Conservation (phyloP, 495 filamentous ascomycete genomes). For the Penicillium antarcticum region DNA sequence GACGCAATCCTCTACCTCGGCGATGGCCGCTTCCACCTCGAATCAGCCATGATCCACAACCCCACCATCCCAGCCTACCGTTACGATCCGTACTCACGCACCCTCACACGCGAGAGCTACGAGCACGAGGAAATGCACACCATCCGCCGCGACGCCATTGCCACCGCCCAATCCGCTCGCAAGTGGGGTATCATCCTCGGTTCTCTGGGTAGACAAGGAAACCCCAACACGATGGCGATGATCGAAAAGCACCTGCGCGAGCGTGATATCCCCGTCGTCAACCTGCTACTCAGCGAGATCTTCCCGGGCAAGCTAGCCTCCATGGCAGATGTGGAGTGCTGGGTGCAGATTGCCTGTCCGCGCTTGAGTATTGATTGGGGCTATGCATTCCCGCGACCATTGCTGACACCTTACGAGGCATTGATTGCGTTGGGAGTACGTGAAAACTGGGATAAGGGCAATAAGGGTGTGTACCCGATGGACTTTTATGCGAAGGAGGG, state of each 20-base stretch:
- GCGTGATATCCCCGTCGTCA: slow-evolving; percentile 71
- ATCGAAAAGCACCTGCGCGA: slow-evolving; percentile 72
- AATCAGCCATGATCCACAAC: slow-evolving; percentile 98
- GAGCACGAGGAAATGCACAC: slow-evolving; percentile 85
- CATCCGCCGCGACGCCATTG: slow-evolving; percentile 73
- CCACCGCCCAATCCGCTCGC: slow-evolving; percentile 64
- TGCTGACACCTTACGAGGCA: slow-evolving; percentile 94
- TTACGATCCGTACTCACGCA: slow-evolving; percentile 94
- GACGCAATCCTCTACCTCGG: slow-evolving; percentile 91
- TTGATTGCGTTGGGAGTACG: slow-evolving; percentile 77
- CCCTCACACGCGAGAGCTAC: slow-evolving; percentile 85
- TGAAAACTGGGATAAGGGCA: slow-evolving; percentile 68
- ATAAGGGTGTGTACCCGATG: slow-evolving; percentile 87
- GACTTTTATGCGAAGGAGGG: slow-evolving; percentile 96
- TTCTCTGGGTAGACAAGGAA: slow-evolving; percentile 88
- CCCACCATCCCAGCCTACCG: slow-evolving; percentile 85
- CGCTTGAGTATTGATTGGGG: slow-evolving; percentile 97
- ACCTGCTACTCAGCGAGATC: slow-evolving; percentile 85
- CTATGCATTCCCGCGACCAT: slow-evolving; percentile 85
- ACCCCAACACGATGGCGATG: slow-evolving; percentile 83
- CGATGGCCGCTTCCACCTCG: slow-evolving; percentile 95
- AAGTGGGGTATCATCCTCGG: slow-evolving; percentile 97
- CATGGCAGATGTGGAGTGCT: slow-evolving; percentile 91
- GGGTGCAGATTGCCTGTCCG: slow-evolving; percentile 97
- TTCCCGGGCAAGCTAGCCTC: slow-evolving; percentile 91